Percentiles rank a stretch among this genome's conserved stretches.
Conservation (phyloP, 805 yeast genomes). For the Ogataea sp. region DNA sequence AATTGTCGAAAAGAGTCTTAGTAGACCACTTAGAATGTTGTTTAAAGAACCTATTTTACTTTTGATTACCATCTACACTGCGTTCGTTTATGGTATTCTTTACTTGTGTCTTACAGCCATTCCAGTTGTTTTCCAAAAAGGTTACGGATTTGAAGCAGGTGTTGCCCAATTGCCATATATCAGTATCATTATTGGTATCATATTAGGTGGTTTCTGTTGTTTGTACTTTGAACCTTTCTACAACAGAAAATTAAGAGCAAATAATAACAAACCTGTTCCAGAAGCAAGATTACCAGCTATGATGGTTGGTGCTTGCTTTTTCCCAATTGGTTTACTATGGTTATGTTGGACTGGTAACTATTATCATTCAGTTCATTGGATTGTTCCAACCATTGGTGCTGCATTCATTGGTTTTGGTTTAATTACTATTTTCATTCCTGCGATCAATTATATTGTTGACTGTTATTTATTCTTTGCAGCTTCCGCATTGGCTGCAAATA, state of each 20-base stretch:
- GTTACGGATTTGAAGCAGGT: slow-evolving; percentile 57
- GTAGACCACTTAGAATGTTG: slow-evolving; percentile 65
- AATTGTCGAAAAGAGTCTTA: slow-evolving; percentile 51
- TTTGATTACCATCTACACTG: slow-evolving; percentile 60
- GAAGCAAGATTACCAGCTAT: slow-evolving; percentile 75
- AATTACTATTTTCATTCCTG: slow-evolving; percentile 58
- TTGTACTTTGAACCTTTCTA: slow-evolving; percentile 50
- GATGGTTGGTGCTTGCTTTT: slow-evolving; percentile 61
- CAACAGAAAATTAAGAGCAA: slow-evolving; percentile 34
- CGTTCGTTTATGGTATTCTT: slow-evolving; percentile 74
- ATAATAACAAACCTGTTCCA: slow-evolving; percentile 58
- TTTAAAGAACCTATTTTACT: slow-evolving; percentile 64
- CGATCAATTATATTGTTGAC: slow-evolving; percentile 67
- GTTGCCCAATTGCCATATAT: slow-evolving; percentile 74
- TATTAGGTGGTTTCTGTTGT: slow-evolving; percentile 47
- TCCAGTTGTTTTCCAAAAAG: slow-evolving; percentile 58
- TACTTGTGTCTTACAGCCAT: slow-evolving; percentile 69
- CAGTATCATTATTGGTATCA: slow-evolving; percentile 63
- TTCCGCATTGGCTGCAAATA: slow-evolving; percentile 68
- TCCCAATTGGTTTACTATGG: slow-evolving; percentile 81
- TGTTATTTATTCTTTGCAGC: slow-evolving; percentile 66
- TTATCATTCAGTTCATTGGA: slow-evolving; percentile 60
- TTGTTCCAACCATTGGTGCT: slow-evolving; percentile 66
- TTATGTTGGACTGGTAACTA: slow-evolving; percentile 83
- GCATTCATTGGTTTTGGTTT: slow-evolving; percentile 60